phyloP scores from a whole-genome alignment of 108 stramenopile species.

The Cylindrotheca fusiformis region DNA sequence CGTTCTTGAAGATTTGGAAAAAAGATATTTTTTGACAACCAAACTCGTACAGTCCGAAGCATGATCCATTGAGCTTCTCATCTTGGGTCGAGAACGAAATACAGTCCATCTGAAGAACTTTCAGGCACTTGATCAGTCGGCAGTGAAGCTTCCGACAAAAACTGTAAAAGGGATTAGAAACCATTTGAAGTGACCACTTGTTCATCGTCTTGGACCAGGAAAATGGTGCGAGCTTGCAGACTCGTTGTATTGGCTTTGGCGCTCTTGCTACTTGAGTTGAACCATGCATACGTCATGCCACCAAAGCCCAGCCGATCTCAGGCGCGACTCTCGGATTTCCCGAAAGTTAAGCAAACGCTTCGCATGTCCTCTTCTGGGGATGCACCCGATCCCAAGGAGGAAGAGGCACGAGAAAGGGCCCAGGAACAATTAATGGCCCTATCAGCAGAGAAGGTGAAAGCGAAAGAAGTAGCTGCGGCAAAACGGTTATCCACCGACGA shows the following conservation, averaged over 20 bases:
- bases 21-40: too few species aligned
- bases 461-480: not conserved
- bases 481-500: slow-evolving; percentile 18
- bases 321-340: not conserved
- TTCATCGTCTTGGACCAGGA: too few species aligned
- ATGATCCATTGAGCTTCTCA: too few species aligned
- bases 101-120: too few species aligned
- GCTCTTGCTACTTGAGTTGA: not conserved
- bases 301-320: not conserved
- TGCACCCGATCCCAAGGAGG: not conserved
- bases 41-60: too few species aligned
- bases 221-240: not conserved
- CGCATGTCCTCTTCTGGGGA: not conserved
- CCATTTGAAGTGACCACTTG: too few species aligned
- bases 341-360: not conserved
- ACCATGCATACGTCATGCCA: not conserved
- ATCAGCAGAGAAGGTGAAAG: not conserved
- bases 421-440: not conserved
- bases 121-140: too few species aligned
- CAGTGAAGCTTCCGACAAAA: too few species aligned
- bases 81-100: too few species aligned
- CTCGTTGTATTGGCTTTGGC: not conserved
- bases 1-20: too few species aligned
- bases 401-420: not conserved
- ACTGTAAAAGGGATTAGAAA: too few species aligned